A percentile compares a stretch with the other conserved stretches of the same genome.
Conservation (phyloP, 352 stramenopile species). For the Globisporangium viniferum region DNA sequence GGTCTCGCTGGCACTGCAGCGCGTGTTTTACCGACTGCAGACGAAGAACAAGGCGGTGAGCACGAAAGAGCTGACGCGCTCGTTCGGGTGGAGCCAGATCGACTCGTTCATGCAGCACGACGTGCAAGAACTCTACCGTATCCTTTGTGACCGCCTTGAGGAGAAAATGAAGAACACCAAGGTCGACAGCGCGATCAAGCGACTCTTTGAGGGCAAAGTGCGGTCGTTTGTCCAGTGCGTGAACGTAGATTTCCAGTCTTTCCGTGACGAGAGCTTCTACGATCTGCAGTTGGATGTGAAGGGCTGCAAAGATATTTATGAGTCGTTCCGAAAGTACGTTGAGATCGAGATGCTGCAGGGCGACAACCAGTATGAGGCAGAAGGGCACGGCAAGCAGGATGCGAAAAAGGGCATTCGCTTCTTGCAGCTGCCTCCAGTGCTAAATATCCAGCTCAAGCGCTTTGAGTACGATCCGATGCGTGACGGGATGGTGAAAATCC, state of each 20-base stretch:
- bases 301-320: slow-evolving; percentile 85
- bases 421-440: slow-evolving; percentile 79
- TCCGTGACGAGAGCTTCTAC: slow-evolving; percentile 89
- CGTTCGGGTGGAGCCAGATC: slow-evolving; percentile 90
- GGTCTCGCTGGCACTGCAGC: slow-evolving; percentile 78
- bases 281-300: slow-evolving; percentile 93
- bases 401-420: slow-evolving; percentile 89
- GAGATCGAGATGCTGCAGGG: slow-evolving; percentile 91
- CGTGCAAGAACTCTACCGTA: slow-evolving; percentile 89
- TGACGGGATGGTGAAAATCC: slow-evolving; percentile 88
- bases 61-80: slow-evolving; percentile 91
- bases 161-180: slow-evolving; percentile 91
- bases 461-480: slow-evolving; percentile 87
- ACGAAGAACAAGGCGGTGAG: slow-evolving; percentile 73
- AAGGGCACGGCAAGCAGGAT: slow-evolving; percentile 88
- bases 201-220: slow-evolving; percentile 89
- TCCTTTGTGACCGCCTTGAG: slow-evolving; percentile 90
- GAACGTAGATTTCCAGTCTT: slow-evolving; percentile 88
- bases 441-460: slow-evolving; percentile 92
- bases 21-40: slow-evolving; percentile 85
- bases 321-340: slow-evolving; percentile 91
- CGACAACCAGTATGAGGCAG: slow-evolving; percentile 93
- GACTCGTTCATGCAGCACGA: slow-evolving; percentile 94
- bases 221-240: slow-evolving; percentile 90
- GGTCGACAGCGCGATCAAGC: slow-evolving; percentile 76